Percentiles rank a stretch among this genome's conserved stretches.
These are phyloP conservation scores for Pyronema domesticum DNA, from an alignment of 495 filamentous ascomycete species.

Conservation along the genomic window DNA sequence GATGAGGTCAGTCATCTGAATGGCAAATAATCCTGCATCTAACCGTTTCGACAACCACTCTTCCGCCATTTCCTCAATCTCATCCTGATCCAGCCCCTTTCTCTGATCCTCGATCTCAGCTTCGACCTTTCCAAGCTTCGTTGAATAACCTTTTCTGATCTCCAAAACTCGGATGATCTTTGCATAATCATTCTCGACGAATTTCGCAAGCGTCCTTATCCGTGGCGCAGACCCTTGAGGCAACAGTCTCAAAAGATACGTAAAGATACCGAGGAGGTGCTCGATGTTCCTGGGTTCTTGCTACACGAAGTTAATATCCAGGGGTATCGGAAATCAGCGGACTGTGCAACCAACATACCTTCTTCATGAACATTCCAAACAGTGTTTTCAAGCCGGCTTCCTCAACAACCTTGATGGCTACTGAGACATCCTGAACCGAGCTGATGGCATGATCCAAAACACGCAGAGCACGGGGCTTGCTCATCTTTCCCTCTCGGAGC, in stretches of 20 bases:
- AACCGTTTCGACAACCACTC: conserved; percentile 73
- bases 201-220: conserved; percentile 78
- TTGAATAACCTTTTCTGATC: conserved; percentile 53
- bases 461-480: conserved; percentile 56
- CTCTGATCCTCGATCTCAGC: conserved; percentile 43
- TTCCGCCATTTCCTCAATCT: conserved; percentile 42
- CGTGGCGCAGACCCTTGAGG: conserved; percentile 62
- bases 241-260: conserved; percentile 60
- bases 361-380: conserved; percentile 84
- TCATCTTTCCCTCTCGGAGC: conserved; percentile 64
- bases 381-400: conserved; percentile 68
- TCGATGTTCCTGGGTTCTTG: conserved; percentile 54
- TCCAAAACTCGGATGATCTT: conserved; percentile 54
- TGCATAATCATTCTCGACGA: conserved; percentile 85
- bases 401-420: conserved; percentile 58
- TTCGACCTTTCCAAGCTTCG: conserved; percentile 47
- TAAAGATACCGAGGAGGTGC: conserved; percentile 78
- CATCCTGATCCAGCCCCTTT: conserved; percentile 11
- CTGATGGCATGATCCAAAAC: conserved; percentile 64
- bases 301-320: conserved; percentile 16
- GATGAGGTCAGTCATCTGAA: conserved; percentile 76
- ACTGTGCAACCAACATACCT: conserved; percentile 28
- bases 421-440: conserved; percentile 30
- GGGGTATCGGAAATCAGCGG: background rate
- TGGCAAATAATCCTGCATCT: conserved; percentile 68